Evolutionary conservation across 1,139 yeast genomes (phyloP), one percentile per base, ranked within the genome.

Genomic region (Kodamaea derodonti): DNA sequence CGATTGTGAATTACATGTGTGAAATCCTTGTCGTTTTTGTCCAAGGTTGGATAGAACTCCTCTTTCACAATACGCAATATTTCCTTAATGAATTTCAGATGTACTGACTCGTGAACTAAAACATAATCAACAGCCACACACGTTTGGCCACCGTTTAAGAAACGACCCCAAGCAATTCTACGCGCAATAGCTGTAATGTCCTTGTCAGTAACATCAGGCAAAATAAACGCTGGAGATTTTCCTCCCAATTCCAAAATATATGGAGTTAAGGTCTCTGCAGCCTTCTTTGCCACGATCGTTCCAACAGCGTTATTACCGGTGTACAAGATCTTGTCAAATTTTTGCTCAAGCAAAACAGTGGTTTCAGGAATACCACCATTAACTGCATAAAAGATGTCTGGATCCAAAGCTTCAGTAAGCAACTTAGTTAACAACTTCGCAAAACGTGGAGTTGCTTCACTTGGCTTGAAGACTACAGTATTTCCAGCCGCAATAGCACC

Each of bases 401-500:
- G 76, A 40, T 81, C 77, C 30, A 76, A 59, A 2, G 80, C 75
- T 9, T 65, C 54, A 18, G 65, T 56, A 27, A 90, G 59, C n/a
- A 86, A 52, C 25, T 69, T 66, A 14, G 82, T 70, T 37, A 88
- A 55, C 18, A 75, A 70, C 22, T 59, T 55, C 4, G 88, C 66
- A 35, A 82, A 76, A 45, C 73, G 63, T 1, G 95, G 92, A 2
- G 84, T 76, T 39, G 72, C 56, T 57, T 92, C 97, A 25, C 85
- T 75, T 23, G 87, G 95, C 56, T 90, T 90, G 51, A 84, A 64
- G 16, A 85, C 78, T 17, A 85, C 94, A 5, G 81, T 70, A 56
- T 90, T 90, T 14, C 97, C 97, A 14, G 84, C 88, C 2, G 95
- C 88, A 47, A 92, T 65, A 1, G 96, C 96, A 20, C 87, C 87